Evolutionary conservation across 2,329 filamentous ascomycete genomes (phyloP), one percentile per base, ranked within the genome.

Genomic region (Dactylella cylindrospora): DNA sequence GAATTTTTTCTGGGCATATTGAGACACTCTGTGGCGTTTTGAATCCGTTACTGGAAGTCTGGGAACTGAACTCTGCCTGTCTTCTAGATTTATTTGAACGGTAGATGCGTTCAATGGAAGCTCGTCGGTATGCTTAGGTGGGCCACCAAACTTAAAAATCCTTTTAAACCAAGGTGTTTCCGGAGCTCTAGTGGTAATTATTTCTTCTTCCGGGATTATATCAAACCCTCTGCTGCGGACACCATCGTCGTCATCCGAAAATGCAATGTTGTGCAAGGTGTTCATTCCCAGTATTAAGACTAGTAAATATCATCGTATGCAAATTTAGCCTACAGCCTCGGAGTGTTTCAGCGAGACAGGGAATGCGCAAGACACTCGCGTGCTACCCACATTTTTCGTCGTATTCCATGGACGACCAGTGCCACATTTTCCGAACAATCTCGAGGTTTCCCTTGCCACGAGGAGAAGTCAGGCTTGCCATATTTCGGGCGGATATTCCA

Each of bases 381-480:
- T 38, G 10, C 5, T 22, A 20, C 38, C 39, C 54, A 62, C 57
- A 62, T 36, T 40, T 47, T 39, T 62, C 57, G 39, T 46, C 57
- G 15, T 62, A 53, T 46, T 62, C 57, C 22, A 53, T 33, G 7
- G 57, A 62, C 19, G 57, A 62, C 57, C 57, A 62, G 35, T 62
- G 57, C 57, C 57, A 62, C 49, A 62, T 53, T 22, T 62, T 62
- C 2, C 57, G 41, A n/a, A 53, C 57, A 17, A 62, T 62, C 31
- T 62, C 57, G 5, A 62, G 31, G 13, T 62, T 62, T 10, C 49
- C 57, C 25, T 53, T 62, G 2, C 57, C 57, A 3, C 47, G 29
- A 20, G 57, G 41, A 8, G 57, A 62, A 8, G 49, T 53, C 49
- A 62, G 38, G 28, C 57, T 62, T 2, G 41, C 57, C 15, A 35